Evolutionary conservation across 2,329 filamentous ascomycete genomes (phyloP), one percentile per base, ranked within the genome.

Genomic region (Ceratocystis papillata): DNA sequence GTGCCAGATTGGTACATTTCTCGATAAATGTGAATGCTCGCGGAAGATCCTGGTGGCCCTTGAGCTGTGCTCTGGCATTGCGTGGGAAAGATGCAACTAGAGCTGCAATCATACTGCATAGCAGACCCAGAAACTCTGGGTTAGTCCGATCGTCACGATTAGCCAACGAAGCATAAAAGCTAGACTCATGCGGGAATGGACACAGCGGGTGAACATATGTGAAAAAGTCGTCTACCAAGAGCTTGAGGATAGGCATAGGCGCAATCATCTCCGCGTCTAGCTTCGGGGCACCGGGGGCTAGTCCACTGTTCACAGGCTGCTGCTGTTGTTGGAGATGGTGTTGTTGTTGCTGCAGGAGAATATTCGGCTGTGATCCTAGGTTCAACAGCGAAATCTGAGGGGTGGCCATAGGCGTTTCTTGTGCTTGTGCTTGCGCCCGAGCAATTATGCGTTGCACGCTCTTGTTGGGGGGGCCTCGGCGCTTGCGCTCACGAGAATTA

Each of bases 181-280:
- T 88, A 0, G 87, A 87, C 72, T 91, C 87, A 73, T 92, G 88
- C 0, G 88, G 88, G 67, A 92, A 91, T 0, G 88, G 88, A 67
- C 83, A 83, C 7, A 92, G 79, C 1, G 88, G 88, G 70, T 91
- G 87, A 64, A 91, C 87, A 73, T 90, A 90, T 20, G 86, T 90
- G 75, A 91, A 92, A 79, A 89, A 92, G 76, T 92, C 88, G 73
- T 91, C 87, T 67, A 92, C 82, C 17, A 91, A 79, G 1, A 87
- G 79, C 71, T 87, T 81, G 64, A 92, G 77, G 10, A 87, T 83
- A 6, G 83, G 81, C 74, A 87, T 79, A 0, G 88, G 86, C 50
- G 87, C 88, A 68, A 92, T 90, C 1, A 82, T 79, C 72, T 92
- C 88, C 61, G 86, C 83, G 67, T 83, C 81, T 15, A 84, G 72